Evolutionary conservation across 192 early-diverging fungal genomes (phyloP), one percentile per base, ranked within the genome.

Genomic region (Coemansia aciculifera): DNA sequence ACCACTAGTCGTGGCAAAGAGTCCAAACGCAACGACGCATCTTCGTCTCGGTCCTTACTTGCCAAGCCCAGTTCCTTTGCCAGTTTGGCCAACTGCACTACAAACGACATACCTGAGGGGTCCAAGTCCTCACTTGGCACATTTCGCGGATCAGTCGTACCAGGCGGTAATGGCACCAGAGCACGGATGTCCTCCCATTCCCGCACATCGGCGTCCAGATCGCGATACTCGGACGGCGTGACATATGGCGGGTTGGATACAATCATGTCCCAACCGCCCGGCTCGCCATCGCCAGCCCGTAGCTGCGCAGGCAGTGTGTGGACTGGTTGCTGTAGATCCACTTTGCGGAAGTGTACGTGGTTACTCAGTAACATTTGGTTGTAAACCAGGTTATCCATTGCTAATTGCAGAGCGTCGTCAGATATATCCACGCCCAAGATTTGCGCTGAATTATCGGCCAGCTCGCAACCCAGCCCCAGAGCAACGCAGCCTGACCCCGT

Each of bases 241-340:
- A 98, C 86, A 69, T 98, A 96, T 1, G 96, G 96, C 27, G 96
- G 96, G 75, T 98, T 98, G 19, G 90, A 86, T 1, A 95, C 87
- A n/a, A 98, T 79, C 32, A 96, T 67, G 63, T 96, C 87, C 71
- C 85, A 92, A 1, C 12, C 63, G 12, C 19, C 67, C 11, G 38
- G 11, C 1, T 29, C 42, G n/a, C 37, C 24, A 39, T 59, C 31
- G n/a, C 24, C 43, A 27, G 27, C 40, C 23, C 9, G 36, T 19
- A 38, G 43, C 57, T 79, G 19, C 63, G 7, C 40, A 11, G 15
- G 34, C 34, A 68, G 65, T 63, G 29, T 12, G 21, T 42, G 73
- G 29, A 31, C 57, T 46, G 63, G n/a, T 23, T 84, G 69, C 37
- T 60, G 59, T 2, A 89, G 61, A 64, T 90, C 88, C 13, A 77